Evolutionary conservation across 176 grass and related monocot species (phyloP).

Genomic region (Cenchrus purpureus): DNA sequence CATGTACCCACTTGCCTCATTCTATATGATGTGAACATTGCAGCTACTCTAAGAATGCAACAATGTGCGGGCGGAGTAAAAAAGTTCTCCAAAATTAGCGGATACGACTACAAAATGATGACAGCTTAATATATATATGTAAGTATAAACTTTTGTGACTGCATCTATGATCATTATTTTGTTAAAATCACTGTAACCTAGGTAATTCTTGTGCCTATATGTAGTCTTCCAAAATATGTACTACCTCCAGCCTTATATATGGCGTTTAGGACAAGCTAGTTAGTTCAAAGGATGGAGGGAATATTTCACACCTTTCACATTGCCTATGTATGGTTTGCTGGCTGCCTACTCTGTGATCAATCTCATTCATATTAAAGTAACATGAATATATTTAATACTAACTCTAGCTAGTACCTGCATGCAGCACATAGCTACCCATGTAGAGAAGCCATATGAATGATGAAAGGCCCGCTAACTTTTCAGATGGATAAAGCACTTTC

Average conservation of each 20-base stretch:
- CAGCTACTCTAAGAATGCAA: background rate
- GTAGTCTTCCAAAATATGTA: background rate
- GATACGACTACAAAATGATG: background rate
- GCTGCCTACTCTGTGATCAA: background rate
- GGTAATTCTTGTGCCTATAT: background rate
- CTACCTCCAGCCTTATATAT: too few relatives aligned
- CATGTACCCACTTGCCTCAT: background rate
- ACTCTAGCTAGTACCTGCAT: conserved; percentile 1
- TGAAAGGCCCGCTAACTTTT: conserved; percentile 13
- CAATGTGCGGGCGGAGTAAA: background rate
- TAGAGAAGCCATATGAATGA: background rate
- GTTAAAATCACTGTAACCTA: background rate
- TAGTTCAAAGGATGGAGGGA: too few relatives aligned
- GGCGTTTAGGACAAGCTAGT: too few relatives aligned
- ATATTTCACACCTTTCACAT: background rate
- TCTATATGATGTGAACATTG: background rate
- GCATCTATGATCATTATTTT: background rate
- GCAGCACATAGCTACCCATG: background rate
- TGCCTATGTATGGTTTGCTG: background rate
- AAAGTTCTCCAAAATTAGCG: background rate
- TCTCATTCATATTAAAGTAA: conserved; percentile 35
- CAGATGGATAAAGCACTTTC: conserved; percentile 13
- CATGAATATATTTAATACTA: background rate
- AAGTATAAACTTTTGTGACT: background rate
- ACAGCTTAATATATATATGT: background rate